Percentiles rank a stretch among this genome's conserved stretches.
phyloP scores from a whole-genome alignment of 2,329 filamentous ascomycete genomes.

The Simplicillium sp. region DNA sequence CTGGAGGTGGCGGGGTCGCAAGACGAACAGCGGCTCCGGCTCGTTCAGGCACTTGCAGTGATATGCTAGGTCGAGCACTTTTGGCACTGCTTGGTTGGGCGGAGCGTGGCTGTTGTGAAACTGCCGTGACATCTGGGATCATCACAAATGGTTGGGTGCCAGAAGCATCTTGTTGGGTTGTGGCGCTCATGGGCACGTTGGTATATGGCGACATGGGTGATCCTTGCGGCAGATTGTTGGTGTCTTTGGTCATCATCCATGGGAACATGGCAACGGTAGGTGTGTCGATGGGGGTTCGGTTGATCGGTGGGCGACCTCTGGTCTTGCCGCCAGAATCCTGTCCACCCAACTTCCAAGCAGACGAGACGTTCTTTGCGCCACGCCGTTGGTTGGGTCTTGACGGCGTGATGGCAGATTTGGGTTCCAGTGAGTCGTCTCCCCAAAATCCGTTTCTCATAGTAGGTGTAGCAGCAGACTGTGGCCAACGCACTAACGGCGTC shows the following conservation, averaged over 20 bases:
- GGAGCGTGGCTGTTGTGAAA: too few species aligned
- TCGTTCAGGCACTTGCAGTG: slow-evolving; percentile 37
- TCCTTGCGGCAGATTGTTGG: too few species aligned
- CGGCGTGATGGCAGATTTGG: slow-evolving; percentile 65
- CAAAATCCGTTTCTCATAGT: slow-evolving; percentile 42
- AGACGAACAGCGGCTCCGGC: slow-evolving; percentile 50
- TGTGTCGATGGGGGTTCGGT: slow-evolving; percentile 47
- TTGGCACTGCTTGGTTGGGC: slow-evolving; percentile 6
- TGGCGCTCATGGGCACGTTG: slow-evolving; percentile 14
- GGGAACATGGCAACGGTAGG: slow-evolving; percentile 60
- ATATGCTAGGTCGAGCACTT: slow-evolving; percentile 24
- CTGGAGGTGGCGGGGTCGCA: slow-evolving; percentile 44
- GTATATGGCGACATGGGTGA: too few species aligned
- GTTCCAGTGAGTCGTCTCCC: slow-evolving; percentile 46
- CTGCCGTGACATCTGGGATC: too few species aligned
- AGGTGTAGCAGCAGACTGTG: slow-evolving; percentile 70
- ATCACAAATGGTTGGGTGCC: too few species aligned
- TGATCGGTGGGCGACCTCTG: slow-evolving; percentile 70
- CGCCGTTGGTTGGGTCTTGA: slow-evolving; percentile 49
- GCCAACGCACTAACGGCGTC: slow-evolving; percentile 60
- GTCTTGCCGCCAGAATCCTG: slow-evolving; percentile 58
- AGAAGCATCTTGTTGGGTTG: slow-evolving; percentile 15
- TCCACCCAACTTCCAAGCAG: slow-evolving; percentile 70
- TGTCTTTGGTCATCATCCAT: slow-evolving; percentile 21
- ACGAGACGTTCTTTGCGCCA: slow-evolving; percentile 77